Percentiles rank a stretch among this genome's conserved stretches.
These are phyloP conservation scores for Globisporangium nagaii DNA, from an alignment of 352 stramenopile species.

Conservation along the genomic window DNA sequence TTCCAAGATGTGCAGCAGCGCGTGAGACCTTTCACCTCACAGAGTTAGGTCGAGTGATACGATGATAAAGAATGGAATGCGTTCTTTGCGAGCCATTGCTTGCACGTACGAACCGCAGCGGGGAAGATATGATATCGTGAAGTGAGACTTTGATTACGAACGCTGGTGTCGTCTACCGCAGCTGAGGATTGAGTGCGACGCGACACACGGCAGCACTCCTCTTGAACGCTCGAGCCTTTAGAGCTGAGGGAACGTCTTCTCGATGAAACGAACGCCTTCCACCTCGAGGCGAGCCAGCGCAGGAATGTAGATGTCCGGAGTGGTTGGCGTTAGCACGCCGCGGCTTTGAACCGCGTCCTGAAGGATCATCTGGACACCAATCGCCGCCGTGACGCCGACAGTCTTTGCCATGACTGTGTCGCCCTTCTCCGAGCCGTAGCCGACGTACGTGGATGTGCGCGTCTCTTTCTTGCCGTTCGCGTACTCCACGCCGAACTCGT, in stretches of 20 bases:
- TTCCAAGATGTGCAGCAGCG: slow-evolving; percentile 11
- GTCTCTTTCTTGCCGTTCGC: slow-evolving; percentile 79
- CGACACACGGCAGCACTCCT: background rate
- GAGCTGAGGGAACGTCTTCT: slow-evolving; percentile 59
- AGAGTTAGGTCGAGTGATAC: slow-evolving; percentile 1
- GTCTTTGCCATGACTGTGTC: slow-evolving; percentile 96
- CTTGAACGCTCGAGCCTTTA: slow-evolving; percentile 1
- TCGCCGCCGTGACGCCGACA: slow-evolving; percentile 91
- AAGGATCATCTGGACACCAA: slow-evolving; percentile 92
- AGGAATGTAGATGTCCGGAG: slow-evolving; percentile 87
- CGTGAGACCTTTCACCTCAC: slow-evolving; percentile 10
- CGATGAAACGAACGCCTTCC: slow-evolving; percentile 83
- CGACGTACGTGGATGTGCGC: slow-evolving; percentile 88
- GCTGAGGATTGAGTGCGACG: background rate
- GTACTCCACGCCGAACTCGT: slow-evolving; percentile 84
- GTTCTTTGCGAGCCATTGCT: too few relatives aligned
- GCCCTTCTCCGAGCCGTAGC: slow-evolving; percentile 86
- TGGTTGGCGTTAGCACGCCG: slow-evolving; percentile 88
- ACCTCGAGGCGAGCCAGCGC: slow-evolving; percentile 79
- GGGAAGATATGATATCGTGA: too few relatives aligned
- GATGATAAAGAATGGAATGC: background rate
- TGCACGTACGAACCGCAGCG: too few relatives aligned
- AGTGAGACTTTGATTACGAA: too few relatives aligned
- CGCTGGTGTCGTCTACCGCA: background rate
- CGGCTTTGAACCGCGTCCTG: slow-evolving; percentile 76